Base-by-base conservation (phyloP, 2,329 filamentous ascomycete genomes). In the Penicillium sp. region DNA sequence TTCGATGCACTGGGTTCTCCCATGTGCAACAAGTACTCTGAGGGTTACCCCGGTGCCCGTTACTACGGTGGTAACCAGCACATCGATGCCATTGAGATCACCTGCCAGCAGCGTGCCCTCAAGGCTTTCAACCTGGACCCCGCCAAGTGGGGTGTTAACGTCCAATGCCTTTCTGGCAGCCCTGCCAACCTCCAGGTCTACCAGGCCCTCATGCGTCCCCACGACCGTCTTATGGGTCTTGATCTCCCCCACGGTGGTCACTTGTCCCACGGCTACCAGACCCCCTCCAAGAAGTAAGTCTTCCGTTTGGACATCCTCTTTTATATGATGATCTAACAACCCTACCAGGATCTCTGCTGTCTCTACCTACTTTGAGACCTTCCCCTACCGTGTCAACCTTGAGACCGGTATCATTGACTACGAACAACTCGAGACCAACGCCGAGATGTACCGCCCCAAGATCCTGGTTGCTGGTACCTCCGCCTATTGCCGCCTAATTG, bases 51-150 rank as follows among this genome's bases (percentile, higher is more conserved):
- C 63, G 94, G 94, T 73, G 94, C 94, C 67, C 88, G 94, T 76
- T 99, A 99, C 84, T 99, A 99, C 71, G 94, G 94, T 71, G 94
- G 94, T 71, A 99, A 99, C 81, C 89, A 99, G 82, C 90, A 94
- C 83, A 99, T 99, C 64, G 94, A 99, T 76, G 82, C 90, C 76
- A 91, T 96, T 68, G 94, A 99, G 83, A 83, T 89, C 63, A 88
- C 94, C 55, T 99, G 94, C 84, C 94, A 99, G 81, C 82, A 85
- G 74, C 88, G 94, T 77, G 94, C 94, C 61, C 87, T 99, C 58
- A 83, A 90, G 77, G 88, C 92, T 53, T 99, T 97, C 81, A 83
- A 90, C 70, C 78, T 95, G 62, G 89, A 95, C 76, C 71, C 87
- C 16, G 83, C 85, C 63, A 91, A 95, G 80, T 99, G 94, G 94